Evolutionary conservation across 23 red algal genomes (phyloP), one percentile per base, ranked within the genome.

Genomic region (Gracilaria gracilis): DNA sequence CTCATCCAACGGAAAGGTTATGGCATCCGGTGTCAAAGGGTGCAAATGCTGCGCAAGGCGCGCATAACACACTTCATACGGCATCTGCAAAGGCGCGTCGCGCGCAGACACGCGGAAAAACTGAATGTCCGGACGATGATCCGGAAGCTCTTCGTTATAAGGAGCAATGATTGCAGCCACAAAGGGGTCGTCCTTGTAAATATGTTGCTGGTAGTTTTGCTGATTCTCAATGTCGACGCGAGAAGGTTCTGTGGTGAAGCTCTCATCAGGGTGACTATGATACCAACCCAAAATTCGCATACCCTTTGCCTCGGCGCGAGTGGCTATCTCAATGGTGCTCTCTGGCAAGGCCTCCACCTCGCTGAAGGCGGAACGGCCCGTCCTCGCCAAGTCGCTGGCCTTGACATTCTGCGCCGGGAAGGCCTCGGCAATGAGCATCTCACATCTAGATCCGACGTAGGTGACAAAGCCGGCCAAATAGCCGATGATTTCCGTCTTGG

Each of bases 291-390:
- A 83, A 31, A 96, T 80, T 13, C 72, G 47, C 62, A 96, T 62
- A 6, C 89, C 89, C 61, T 87, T 89, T 11, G 59, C 81, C 44
- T 88, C 83, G 37, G 89, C 86, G 33, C 75, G 75, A 27, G n/a
- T 77, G 37, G 79, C 64, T 31, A 84, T 85, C 57, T 96, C 89
- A 15, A 96, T 80, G 44, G 83, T 79, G 36, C 88, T 93, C 61
- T 97, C 95, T 44, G 95, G 86, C 50, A 88, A 61, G 58, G 92
- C 80, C 82, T 97, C 95, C 23, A 97, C 95, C 51, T 95, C 93
- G 23, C 53, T 84, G 71, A 67, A 69, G 5, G 85, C 81, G 31
- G 55, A 81, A n/a, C 86, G 86, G 20, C 93, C 93, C 20, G 40
- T 81, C 42, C 61, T 64, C 16, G 67, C 77, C 73, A 91, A 44